A percentile compares a stretch with the other conserved stretches of the same genome.
Evolutionary conservation across 805 yeast genomes (phyloP).

Genomic region (Ogataea minuta): DNA sequence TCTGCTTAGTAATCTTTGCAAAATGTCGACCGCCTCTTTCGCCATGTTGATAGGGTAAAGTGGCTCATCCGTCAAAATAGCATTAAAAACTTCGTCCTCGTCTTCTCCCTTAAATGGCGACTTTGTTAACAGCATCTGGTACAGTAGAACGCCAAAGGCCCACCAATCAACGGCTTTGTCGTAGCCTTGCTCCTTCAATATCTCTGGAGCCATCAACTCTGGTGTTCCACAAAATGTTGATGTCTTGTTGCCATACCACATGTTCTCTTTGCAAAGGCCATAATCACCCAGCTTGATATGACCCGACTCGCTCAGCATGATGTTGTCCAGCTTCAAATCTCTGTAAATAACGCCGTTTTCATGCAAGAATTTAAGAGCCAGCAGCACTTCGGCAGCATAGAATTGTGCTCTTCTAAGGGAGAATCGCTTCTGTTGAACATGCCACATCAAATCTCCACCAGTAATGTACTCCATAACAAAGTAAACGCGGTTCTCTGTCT

Average conservation of each 20-base stretch:
- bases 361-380: constrained; percentile 90
- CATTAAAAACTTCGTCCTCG: constrained; percentile 90
- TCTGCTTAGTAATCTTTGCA: constrained; percentile 86
- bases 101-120: constrained; percentile 94
- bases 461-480: constrained; percentile 98
- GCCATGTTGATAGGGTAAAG: constrained; percentile 97
- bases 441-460: constrained; percentile 99
- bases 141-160: constrained; percentile 96
- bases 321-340: constrained; percentile 93
- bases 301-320: constrained; percentile 82
- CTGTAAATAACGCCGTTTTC: constrained; percentile 95
- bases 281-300: constrained; percentile 97
- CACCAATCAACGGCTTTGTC: constrained; percentile 98
- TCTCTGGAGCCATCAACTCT: constrained; percentile 99
- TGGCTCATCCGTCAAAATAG: constrained; percentile 94
- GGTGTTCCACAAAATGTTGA: constrained; percentile 99
- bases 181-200: constrained; percentile 86
- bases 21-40: constrained; percentile 88
- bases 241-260: constrained; percentile 67
- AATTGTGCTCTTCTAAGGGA: constrained; percentile 91
- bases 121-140: constrained; percentile 95
- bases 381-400: constrained; percentile 93
- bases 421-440: constrained; percentile 88
- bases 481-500: constrained; percentile 94
- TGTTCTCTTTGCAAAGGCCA: constrained; percentile 90